Evolutionary conservation across 1,139 yeast species (phyloP), one percentile per base, ranked within the genome.

Genomic region (Taphrina wiesneri): DNA sequence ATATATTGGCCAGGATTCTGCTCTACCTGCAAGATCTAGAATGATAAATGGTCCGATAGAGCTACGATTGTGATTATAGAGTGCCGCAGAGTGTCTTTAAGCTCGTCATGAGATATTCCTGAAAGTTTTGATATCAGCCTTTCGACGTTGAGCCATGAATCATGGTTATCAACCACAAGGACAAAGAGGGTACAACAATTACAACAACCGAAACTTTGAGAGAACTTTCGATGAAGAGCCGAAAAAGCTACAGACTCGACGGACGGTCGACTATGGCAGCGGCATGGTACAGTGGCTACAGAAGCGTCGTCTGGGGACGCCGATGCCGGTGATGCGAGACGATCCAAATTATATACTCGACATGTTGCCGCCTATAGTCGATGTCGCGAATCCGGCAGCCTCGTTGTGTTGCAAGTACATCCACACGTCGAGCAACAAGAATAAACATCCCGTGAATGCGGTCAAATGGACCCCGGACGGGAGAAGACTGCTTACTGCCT

Each of bases 391-490:
- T 68, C 83, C 85, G 7, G 76, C 82, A 2, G 77, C 85, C 70
- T 90, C 89, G 73, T 76, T 85, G 6, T 86, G 89, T 65, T 83
- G 90, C 30, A 92, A 91, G 73, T 92, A 92, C 75, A 95, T 91
- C 0, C 98, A 93, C 78, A 82, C 92, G 62, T 87, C 96, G 67
- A 86, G 95, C 39, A 93, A 92, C 77, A 93, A 93, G 77, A 91
- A 92, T 23, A 87, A 89, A 72, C 97, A 92, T 77, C 90, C 96
- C 0, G 91, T 93, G 63, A 90, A 91, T 73, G 88, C 95, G 0
- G 89, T 91, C 13, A 86, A 85, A 52, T 93, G 98, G 97, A 93
- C 99, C 0, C 98, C 98, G 0, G 98, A 92, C 71, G 98, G 97
- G 0, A 81, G 98, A 70, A 80, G 99, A 70, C 80, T 95, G 68